Conservation (phyloP, 805 yeast genomes). For the Sugiyamaella marilandica region DNA sequence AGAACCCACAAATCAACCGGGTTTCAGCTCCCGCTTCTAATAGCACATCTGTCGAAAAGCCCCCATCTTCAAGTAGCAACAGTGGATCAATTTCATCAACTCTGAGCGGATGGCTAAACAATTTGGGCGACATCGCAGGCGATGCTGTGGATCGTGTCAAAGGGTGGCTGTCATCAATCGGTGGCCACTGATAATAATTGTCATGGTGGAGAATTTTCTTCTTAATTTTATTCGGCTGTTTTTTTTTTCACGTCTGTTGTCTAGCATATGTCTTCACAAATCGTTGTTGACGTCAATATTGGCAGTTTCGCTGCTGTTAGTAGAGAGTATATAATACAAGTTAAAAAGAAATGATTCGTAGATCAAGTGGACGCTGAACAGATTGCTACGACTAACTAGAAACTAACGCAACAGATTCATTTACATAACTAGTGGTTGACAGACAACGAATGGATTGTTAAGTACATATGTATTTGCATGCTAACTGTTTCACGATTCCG, state of each 20-base stretch:
- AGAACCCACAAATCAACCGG: not conserved
- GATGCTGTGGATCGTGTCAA: slow-evolving; percentile 16
- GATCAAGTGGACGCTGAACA: no score
- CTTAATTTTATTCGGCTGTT: not conserved
- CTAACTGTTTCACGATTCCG: no score
- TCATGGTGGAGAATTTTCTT: not conserved
- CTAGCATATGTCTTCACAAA: not conserved
- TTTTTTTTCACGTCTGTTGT: not conserved
- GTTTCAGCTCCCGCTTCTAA: not conserved
- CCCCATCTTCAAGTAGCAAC: not conserved
- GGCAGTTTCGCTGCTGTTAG: no score
- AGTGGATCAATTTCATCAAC: not conserved
- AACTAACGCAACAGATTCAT: no score
- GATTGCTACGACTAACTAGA: no score
- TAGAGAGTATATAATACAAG: no score
- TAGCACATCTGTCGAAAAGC: not conserved
- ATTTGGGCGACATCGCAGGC: slow-evolving; percentile 10
- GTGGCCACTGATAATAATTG: not conserved
- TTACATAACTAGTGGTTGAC: no score
- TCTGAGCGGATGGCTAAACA: slow-evolving; percentile 11
- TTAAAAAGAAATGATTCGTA: no score
- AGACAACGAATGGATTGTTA: no score
- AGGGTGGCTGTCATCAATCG: slow-evolving; percentile 9
- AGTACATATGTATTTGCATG: no score
- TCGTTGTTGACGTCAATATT: no score